A percentile compares a stretch with the other conserved stretches of the same genome.
Evolutionary conservation across 2,329 filamentous ascomycete genomes (phyloP).

Genomic region (Talaromyces funiculosus): DNA sequence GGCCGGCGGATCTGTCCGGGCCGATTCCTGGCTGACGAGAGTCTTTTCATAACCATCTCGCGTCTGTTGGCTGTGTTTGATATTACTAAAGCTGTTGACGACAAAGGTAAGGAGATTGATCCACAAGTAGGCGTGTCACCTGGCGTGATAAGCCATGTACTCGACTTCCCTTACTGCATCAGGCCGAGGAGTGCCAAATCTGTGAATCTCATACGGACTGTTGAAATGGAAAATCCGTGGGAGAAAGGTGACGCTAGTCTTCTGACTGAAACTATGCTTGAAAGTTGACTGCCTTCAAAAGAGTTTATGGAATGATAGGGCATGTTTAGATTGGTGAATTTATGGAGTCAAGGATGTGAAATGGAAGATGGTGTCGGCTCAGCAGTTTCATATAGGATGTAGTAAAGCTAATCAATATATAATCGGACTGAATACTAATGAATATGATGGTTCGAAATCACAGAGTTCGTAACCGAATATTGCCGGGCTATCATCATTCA

Average conservation of each 20-base stretch:
- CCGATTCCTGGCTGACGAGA: slow-evolving; percentile 34
- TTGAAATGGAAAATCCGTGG: slow-evolving; percentile 35
- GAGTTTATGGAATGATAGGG: background rate
- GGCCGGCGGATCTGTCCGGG: slow-evolving; percentile 40
- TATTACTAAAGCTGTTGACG: slow-evolving; percentile 31
- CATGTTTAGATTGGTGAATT: too few species aligned
- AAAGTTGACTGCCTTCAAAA: background rate
- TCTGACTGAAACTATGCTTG: background rate
- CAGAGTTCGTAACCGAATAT: too few species aligned
- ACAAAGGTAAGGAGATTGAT: slow-evolving; percentile 32
- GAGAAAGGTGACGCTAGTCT: slow-evolving; percentile 28
- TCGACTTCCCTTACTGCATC: slow-evolving; percentile 30
- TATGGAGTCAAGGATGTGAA: too few species aligned
- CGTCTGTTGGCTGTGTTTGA: slow-evolving; percentile 45
- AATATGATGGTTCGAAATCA: too few species aligned
- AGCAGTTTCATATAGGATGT: too few species aligned
- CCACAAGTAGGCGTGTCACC: slow-evolving; percentile 30
- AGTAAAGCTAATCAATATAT: too few species aligned
- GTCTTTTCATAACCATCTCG: slow-evolving; percentile 38
- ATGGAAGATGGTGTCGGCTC: too few species aligned
- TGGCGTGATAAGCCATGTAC: slow-evolving; percentile 30
- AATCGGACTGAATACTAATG: too few species aligned
- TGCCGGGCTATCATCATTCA: too few species aligned
- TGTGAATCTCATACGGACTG: slow-evolving; percentile 28
- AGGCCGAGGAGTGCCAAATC: slow-evolving; percentile 29